Base-by-base conservation (phyloP, 2,329 filamentous ascomycete species). In the Aspergillus caelatus region DNA sequence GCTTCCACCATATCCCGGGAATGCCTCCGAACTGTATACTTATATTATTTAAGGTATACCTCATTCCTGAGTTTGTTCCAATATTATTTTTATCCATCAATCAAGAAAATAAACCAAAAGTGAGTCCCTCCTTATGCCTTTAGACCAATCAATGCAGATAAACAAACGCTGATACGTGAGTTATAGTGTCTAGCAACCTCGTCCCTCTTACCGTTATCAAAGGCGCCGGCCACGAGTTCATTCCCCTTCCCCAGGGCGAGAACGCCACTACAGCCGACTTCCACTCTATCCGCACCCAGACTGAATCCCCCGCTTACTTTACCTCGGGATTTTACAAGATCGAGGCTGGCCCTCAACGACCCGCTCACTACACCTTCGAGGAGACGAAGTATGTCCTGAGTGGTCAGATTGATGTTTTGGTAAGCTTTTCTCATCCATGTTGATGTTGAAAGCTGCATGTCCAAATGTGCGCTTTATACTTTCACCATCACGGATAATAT, bases 241-340 rank as follows among this genome's bases (percentile, higher is more conserved):
- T 72, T 21, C 67, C 67, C 21, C 67, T 71, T 10, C 69, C 69
- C 21, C 50, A 64, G 43, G 69, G 68, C 32, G 65, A 69, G 54
- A 70, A 70, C 57, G 70, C 69, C 53, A 70, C 60, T n/a, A 70
- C 66, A 9, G 69, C 69, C 58, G 69, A 72, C 55, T 72, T 72
- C 58, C 69, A 72, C 52, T 70, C 68, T 8, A 67, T 67, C 14
- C 69, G 67, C 48, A 71, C 69, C 39, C 61, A 69, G 61, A 71
- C 67, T 6, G 64, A 69, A 26, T 67, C 68, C 9, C 68, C 69
- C n/a, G 61, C 70, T 67, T 41, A 41, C 58, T 55, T 71, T 16
- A 71, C 69, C n/a, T 69, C 70, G 0, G 67, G 68, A 14, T 70
- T 72, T 57, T 72, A 72, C 45, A 71, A 70, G 65, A 68, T 72